Base-by-base conservation (phyloP, 176 grass and related monocot species). In the Carex myosuroides region DNA sequence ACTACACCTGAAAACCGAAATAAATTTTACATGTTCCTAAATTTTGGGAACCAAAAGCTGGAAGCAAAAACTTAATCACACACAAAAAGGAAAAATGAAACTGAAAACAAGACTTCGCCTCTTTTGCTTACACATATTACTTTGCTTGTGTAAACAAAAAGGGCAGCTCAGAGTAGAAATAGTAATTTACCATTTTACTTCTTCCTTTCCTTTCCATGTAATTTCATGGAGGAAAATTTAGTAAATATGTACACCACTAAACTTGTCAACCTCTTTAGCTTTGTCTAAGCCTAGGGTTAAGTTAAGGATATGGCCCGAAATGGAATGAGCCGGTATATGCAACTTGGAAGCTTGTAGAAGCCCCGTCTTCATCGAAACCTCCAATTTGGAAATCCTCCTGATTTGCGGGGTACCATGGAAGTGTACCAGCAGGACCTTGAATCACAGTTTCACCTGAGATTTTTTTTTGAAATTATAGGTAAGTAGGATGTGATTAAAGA, bases 401-500 rank as follows among this genome's bases (percentile, higher is more conserved):
- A 26, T 20, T 81, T 33, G 30, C 37, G 9, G 3, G 66, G 64
- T 78, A 60, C 94, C 91, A 93, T 17, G 82, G 3, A 35, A 35
- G 35, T 2, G 89, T 9, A 6, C 75, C 89, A 14, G 82, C 67
- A 0, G 48, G 10, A 5, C 44, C 24, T 26, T 81, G 81, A 6
- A 60, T 48, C 17, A 41, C 44, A 10, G 84, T 24, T 66, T 87
- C 91, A 33, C 88, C 94, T 97, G 89, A 70, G 42, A 18, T 39
- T 39, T 39, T 39, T 39, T 39, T 39, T 17, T 30, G 39, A 68
- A 83, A 78, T 55, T 30, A 33, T 78, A 3, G 8, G 24, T 78
- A 33, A 77, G 14, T 9, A 17, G 2, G 11, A 54, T 72, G 48
- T 54, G 44, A 30, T 77, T 3, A 35, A 90, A 84, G 81, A 62